Evolutionary conservation across 257 asterid genomes (phyloP).

Genomic region (Solanum medicagineum): DNA sequence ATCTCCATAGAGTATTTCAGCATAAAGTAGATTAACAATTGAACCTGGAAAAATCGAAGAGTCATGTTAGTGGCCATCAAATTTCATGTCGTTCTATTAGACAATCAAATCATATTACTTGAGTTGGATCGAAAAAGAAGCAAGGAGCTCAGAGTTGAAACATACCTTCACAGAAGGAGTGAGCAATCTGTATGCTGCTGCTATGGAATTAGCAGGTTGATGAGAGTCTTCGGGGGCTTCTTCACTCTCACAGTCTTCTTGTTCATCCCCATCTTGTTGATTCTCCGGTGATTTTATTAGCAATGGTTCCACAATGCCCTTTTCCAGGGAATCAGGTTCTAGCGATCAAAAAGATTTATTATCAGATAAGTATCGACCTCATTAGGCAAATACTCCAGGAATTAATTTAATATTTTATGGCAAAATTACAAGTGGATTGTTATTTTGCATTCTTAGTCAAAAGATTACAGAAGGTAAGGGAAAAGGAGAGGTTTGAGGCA

Average conservation of each 20-base stretch:
- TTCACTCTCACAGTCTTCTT: slow-evolving; percentile 69
- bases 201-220: slow-evolving; percentile 63
- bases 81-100: not conserved
- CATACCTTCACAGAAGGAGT: slow-evolving; percentile 97
- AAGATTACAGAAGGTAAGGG: not conserved
- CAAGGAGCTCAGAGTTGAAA: not conserved
- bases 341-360: not conserved
- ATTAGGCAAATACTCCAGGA: not conserved
- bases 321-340: slow-evolving; percentile 49
- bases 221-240: slow-evolving; percentile 69
- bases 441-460: not conserved
- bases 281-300: slow-evolving; percentile 34
- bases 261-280: slow-evolving; percentile 33
- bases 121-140: not conserved
- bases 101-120: not conserved
- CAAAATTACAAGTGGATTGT: not conserved
- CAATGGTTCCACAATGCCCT: slow-evolving; percentile 71
- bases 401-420: not conserved
- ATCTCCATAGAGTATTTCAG: slow-evolving; percentile 95
- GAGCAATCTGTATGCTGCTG: slow-evolving; percentile 72
- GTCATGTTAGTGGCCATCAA: not conserved
- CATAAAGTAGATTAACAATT: slow-evolving; percentile 89
- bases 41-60: slow-evolving; percentile 53
- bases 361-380: not conserved
- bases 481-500: not conserved